Evolutionary conservation across 495 filamentous ascomycete genomes (phyloP), one percentile per base, ranked within the genome.

Genomic region (Lasiosphaeria ovina): DNA sequence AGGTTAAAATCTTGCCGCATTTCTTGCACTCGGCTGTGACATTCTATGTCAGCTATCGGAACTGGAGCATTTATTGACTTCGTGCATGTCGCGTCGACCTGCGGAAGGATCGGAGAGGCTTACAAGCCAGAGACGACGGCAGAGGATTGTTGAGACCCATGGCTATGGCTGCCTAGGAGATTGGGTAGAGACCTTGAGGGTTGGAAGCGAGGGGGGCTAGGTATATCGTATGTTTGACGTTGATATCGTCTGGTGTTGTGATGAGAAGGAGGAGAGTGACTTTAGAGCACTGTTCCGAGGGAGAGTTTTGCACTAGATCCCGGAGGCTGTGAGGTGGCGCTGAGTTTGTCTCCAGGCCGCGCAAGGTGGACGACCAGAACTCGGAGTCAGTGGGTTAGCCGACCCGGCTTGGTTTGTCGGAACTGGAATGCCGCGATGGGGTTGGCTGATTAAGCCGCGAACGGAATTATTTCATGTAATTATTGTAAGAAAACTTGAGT

Each of bases 1-100:
- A 97, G 44, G 91, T 83, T 51, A 98, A 84, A 66, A 98, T 97
- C 78, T 94, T 96, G 60, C 87, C 89, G 63, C 87, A 90, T 75
- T 95, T 95, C 74, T 86, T 91, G 77, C 92, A 95, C 76, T 96
- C 92, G 74, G 86, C 88, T 91, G 69, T 12, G 31, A 12, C 36
- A 24, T n/a, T 45, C 55, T 52, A 9, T 52, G 66, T 61, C 33
- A 61, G 57, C 16, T 38, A 31, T 36, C 51, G 33, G 11, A n/a
- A 16, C 14, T 17, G 35, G n/a, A 6, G 16, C 11, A n/a, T 11
- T 54, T 24, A 4, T 11, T 40, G 24, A n/a, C 12, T 24, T 7
- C 0, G 11, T 35, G 33, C 16, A 6, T 2, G 17, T 10, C 3
- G 49, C 12, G 6, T 12, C 17, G 17, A 10, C 49, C 24, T 49